Percentiles rank a stretch among this genome's conserved stretches.
These are phyloP conservation scores for Coniochaeta sp. DNA, from an alignment of 2,329 filamentous ascomycete species.

Conservation along the genomic window DNA sequence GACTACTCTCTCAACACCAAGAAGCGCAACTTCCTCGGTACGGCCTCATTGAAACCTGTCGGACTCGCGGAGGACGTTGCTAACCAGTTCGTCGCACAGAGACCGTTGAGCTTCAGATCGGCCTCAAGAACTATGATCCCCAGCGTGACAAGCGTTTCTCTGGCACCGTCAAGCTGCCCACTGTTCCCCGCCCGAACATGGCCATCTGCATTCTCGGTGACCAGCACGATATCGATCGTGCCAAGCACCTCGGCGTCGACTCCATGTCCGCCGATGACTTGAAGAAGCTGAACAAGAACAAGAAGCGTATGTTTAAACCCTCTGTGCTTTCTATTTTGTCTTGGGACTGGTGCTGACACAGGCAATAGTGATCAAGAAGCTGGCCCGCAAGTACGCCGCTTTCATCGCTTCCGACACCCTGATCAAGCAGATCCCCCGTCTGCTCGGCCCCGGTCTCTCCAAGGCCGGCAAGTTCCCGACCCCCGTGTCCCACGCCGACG, in stretches of 20 bases:
- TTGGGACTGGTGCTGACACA: not conserved
- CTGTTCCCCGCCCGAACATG: slow-evolving; percentile 88
- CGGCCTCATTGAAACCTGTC: not conserved
- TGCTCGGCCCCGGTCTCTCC: slow-evolving; percentile 95
- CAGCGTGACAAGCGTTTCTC: slow-evolving; percentile 99
- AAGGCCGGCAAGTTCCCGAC: slow-evolving; percentile 99
- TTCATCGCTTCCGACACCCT: slow-evolving; percentile 95
- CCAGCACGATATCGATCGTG: slow-evolving; percentile 98
- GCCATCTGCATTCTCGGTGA: slow-evolving; percentile 69
- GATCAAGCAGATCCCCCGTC: slow-evolving; percentile 99
- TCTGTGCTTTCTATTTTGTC: not conserved
- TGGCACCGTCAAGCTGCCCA: slow-evolving; percentile 92
- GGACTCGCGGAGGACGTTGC: not conserved
- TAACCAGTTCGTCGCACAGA: slow-evolving; percentile 24
- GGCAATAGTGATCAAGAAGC: slow-evolving; percentile 84
- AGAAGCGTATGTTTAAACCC: slow-evolving; percentile 59
- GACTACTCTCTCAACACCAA: slow-evolving; percentile 88
- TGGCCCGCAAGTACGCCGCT: slow-evolving; percentile 99
- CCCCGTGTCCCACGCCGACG: slow-evolving; percentile 93
- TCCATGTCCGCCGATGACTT: slow-evolving; percentile 98
- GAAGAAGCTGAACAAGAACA: slow-evolving; percentile 99
- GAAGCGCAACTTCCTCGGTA: slow-evolving; percentile 90
- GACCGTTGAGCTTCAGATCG: slow-evolving; percentile 77
- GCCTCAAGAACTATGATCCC: slow-evolving; percentile 98
- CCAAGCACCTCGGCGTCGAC: slow-evolving; percentile 97